Conservation (phyloP, 306 rosid species). For the Styphnolobium japonicum region DNA sequence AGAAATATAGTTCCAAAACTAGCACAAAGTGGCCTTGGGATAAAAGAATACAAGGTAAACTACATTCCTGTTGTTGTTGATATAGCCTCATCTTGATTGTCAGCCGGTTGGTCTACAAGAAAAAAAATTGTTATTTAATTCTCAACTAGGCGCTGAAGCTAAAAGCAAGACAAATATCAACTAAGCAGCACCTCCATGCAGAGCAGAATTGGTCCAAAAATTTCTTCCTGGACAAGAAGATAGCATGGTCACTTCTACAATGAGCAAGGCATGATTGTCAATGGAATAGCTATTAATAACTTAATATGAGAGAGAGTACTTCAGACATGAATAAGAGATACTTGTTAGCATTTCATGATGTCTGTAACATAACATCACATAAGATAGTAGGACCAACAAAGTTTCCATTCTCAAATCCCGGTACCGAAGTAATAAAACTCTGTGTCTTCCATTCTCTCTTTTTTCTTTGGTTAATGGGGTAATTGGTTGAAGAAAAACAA, state of each 20-base stretch:
- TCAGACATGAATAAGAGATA: slow-evolving; percentile 11
- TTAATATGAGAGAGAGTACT: neutral
- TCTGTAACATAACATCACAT: slow-evolving; percentile 55
- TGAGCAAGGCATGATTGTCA: slow-evolving; percentile 26
- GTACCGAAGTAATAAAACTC: slow-evolving; percentile 38
- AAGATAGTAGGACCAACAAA: slow-evolving; percentile 71
- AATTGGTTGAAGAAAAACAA: too few relatives aligned
- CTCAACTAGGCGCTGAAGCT: slow-evolving; percentile 1
- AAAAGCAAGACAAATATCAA: neutral
- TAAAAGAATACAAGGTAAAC: neutral
- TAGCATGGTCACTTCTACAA: neutral
- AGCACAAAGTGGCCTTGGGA: neutral
- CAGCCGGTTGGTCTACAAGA: slow-evolving; percentile 51
- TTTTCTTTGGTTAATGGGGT: too few relatives aligned
- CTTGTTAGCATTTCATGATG: slow-evolving; percentile 70
- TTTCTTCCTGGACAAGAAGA: slow-evolving; percentile 62
- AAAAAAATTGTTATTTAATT: slow-evolving; percentile 2
- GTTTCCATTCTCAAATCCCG: slow-evolving; percentile 67
- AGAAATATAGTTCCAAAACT: neutral
- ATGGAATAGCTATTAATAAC: slow-evolving; percentile 5
- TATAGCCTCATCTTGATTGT: slow-evolving; percentile 65
- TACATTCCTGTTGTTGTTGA: slow-evolving; percentile 60
- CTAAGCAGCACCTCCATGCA: slow-evolving; percentile 59
- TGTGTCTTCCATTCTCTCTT: slow-evolving; percentile 10
- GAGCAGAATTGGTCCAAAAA: slow-evolving; percentile 66